phyloP scores from a whole-genome alignment of 345 rosid genomes.

The Gossypioides kirkii region DNA sequence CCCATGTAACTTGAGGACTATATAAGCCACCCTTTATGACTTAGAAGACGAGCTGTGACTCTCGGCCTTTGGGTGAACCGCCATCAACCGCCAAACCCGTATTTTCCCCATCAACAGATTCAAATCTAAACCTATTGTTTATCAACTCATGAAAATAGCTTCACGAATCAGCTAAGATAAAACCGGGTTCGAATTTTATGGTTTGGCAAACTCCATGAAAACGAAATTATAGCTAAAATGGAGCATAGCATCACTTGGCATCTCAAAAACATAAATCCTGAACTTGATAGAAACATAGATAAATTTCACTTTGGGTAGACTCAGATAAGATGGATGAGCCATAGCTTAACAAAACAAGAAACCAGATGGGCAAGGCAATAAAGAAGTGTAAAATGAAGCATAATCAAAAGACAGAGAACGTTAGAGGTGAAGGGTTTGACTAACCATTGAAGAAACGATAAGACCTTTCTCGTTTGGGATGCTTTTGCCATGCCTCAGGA shows the following conservation, averaged over 20 bases:
- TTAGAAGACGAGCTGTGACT: too few species aligned
- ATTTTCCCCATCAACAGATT: too few species aligned
- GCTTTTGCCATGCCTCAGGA: conserved; percentile 61
- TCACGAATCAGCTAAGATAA: not conserved
- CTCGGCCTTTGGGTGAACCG: too few species aligned
- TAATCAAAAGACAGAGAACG: not conserved
- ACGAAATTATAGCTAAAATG: not conserved
- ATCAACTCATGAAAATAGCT: not conserved
- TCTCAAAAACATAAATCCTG: not conserved
- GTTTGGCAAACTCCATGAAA: not conserved
- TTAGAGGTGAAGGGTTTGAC: conserved; percentile 8
- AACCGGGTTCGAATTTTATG: not conserved
- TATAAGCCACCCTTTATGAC: too few species aligned
- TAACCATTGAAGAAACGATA: conserved; percentile 70
- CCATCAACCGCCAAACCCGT: too few species aligned
- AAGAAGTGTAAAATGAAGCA: not conserved
- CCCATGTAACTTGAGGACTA: too few species aligned
- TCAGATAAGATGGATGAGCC: not conserved
- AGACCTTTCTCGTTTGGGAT: conserved; percentile 74
- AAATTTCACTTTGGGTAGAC: not conserved
- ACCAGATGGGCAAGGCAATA: too few species aligned
- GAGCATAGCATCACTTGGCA: not conserved
- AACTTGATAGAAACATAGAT: not conserved
- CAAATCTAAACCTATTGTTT: too few species aligned
- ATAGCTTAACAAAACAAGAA: not conserved